Conservation (phyloP, 2,329 filamentous ascomycete species). For the Fusarium multiceps region DNA sequence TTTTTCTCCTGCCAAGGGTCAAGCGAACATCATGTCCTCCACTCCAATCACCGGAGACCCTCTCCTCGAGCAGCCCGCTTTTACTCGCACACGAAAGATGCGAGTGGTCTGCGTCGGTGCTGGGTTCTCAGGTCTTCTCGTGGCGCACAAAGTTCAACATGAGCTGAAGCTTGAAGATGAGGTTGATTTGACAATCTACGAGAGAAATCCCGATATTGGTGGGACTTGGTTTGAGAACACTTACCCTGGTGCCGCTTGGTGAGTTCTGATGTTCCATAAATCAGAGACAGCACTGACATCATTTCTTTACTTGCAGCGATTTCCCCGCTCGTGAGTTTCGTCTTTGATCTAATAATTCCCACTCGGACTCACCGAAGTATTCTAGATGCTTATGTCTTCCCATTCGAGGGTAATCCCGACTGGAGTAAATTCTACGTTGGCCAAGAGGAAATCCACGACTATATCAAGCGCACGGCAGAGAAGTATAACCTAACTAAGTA, state of each 20-base stretch:
- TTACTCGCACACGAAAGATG: slow-evolving; percentile 5
- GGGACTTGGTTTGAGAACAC: slow-evolving; percentile 18
- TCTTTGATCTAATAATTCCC: rapidly evolving
- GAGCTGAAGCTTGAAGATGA: slow-evolving; percentile 5
- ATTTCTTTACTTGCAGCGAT: background rate
- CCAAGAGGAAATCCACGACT: background rate
- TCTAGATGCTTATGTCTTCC: slow-evolving; percentile 9
- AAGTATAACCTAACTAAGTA: slow-evolving; percentile 9
- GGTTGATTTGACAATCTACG: background rate
- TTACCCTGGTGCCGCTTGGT: slow-evolving; percentile 15
- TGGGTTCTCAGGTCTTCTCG: slow-evolving; percentile 4
- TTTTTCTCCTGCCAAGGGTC: background rate
- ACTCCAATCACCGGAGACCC: background rate
- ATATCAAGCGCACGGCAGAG: slow-evolving; percentile 4
- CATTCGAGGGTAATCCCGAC: slow-evolving; percentile 6
- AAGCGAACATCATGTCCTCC: background rate
- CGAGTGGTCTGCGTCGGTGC: slow-evolving; percentile 8
- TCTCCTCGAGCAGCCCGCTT: slow-evolving; percentile 11
- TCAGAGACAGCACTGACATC: background rate
- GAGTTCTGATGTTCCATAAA: background rate
- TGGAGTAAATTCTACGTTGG: slow-evolving; percentile 3
- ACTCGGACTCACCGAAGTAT: background rate
- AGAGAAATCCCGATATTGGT: slow-evolving; percentile 1
- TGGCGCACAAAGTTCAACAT: slow-evolving; percentile 14
- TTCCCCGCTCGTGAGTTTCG: slow-evolving; percentile 1